Evolutionary conservation across 495 filamentous ascomycete genomes (phyloP), one percentile per base, ranked within the genome.

Genomic region (Penicillium coprophilum): DNA sequence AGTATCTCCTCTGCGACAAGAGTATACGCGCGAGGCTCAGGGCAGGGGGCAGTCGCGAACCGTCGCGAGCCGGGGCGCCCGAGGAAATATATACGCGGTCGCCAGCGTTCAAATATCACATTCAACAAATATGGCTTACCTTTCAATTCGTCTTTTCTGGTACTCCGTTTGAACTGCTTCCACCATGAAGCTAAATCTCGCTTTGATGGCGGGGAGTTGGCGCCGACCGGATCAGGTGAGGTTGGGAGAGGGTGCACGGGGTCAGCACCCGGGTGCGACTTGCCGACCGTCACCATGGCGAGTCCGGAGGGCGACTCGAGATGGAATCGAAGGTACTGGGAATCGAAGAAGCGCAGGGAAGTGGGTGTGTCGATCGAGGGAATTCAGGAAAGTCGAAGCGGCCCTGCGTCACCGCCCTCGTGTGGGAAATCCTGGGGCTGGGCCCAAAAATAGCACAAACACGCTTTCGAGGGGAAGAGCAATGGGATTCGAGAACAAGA

Each of bases 171-270:
- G 76, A 97, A 96, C 47, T 83, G 82, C 73, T 87, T 92, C 92
- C 91, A 96, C 92, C 92, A 97, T 27, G 87, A 90, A 63, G 89
- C 86, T 53, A 96, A 77, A 64, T 95, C 90, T 65, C 88, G 82
- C 72, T 85, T 92, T 50, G 83, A 87, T 32, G 90, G 86, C 10
- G 87, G 84, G 36, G 87, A 85, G 53, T 65, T 64, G 55, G 75
- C 56, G 48, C 50, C 68, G 60, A 64, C 66, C 19, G 68, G 76
- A 40, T 68, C 58, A 10, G 71, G 57, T 13, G 78, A 65, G 38
- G 70, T 68, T n/a, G 63, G 60, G 38, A 69, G 65, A 20, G 61
- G 66, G 24, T 71, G 74, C 34, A 71, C 60, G 40, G 65, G 58
- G 51, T 73, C 75, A 45, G 68, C 57, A 50, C 65, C 70, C 40